phyloP scores from a whole-genome alignment of 2,329 filamentous ascomycete species.

The Alternaria metachromatica region DNA sequence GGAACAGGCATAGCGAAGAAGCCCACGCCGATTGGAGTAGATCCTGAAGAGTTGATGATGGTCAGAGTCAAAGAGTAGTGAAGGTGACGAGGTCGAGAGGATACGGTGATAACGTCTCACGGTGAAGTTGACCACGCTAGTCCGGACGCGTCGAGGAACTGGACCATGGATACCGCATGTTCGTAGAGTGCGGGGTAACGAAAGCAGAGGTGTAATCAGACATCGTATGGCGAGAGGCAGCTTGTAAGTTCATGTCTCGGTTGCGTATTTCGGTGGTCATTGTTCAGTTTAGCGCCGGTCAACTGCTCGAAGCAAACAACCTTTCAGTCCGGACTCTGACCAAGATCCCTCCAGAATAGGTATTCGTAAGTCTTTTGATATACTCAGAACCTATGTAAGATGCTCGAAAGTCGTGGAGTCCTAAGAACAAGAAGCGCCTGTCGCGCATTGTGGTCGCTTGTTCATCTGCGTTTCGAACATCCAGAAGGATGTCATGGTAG shows the following conservation, averaged over 20 bases:
- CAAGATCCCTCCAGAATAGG: too few species aligned
- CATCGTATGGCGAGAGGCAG: background rate
- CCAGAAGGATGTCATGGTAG: background rate
- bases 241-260: background rate
- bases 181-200: background rate
- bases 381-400: background rate
- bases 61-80: background rate
- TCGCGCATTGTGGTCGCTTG: too few species aligned
- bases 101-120: background rate
- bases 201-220: background rate
- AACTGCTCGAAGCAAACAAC: background rate
- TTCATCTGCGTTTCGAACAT: background rate
- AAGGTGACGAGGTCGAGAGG: background rate
- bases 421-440: background rate
- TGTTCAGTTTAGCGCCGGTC: background rate
- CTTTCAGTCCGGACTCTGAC: background rate
- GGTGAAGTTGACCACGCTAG: slow-evolving; percentile 14
- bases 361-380: background rate
- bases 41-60: background rate
- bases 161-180: background rate
- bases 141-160: background rate
- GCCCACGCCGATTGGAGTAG: background rate
- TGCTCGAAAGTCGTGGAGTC: background rate
- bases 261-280: background rate
- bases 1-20: background rate